Base-by-base conservation (phyloP, 306 rosid species). In the Dalbergia oliveri region DNA sequence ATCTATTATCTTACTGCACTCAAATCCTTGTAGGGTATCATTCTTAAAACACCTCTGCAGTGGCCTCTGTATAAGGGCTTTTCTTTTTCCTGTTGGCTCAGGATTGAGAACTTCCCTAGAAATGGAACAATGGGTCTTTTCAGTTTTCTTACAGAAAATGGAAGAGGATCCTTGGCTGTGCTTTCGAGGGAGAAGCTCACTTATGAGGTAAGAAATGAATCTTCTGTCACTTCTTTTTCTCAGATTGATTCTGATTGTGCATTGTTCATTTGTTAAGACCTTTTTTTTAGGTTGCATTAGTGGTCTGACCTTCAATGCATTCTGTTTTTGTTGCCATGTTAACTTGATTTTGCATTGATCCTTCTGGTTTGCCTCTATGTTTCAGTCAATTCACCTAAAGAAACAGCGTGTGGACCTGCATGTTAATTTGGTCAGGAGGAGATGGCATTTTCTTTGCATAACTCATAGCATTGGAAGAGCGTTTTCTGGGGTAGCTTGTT, bases 401-500 rank as follows among this genome's bases (percentile, higher is more conserved):
- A 92, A 84, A 82, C 98, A 95, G 65, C 88, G 88, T 7, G 95
- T 90, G 66, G 91, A 86, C 79, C 83, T 95, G 53, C 86, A 72
- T 49, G 86, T 91, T 60, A 95, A 87, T 80, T 47, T 95, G 61
- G 83, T 85, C 56, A 84, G 86, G 84, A 90, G 86, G 92, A 91
- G 93, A 80, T 95, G 99, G 99, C 96, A 95, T 88, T 95, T 91
- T 78, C 89, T 93, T 80, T 95, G 98, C 87, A 69, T 95, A 82
- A 91, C 98, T 57, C 99, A 95, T 75, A 93, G 97, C 88, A 93
- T 95, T 76, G 99, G 99, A 81, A 91, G 99, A 84, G 93, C 99
- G 71, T 95, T 95, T 87, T 95, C 98, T 19, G 97, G 94, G 98
- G 99, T 85, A 95, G 99, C 88, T 84, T 93, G 87, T 81, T 95